Conservation (phyloP, 345 rosid genomes). For the Camelina laxa region DNA sequence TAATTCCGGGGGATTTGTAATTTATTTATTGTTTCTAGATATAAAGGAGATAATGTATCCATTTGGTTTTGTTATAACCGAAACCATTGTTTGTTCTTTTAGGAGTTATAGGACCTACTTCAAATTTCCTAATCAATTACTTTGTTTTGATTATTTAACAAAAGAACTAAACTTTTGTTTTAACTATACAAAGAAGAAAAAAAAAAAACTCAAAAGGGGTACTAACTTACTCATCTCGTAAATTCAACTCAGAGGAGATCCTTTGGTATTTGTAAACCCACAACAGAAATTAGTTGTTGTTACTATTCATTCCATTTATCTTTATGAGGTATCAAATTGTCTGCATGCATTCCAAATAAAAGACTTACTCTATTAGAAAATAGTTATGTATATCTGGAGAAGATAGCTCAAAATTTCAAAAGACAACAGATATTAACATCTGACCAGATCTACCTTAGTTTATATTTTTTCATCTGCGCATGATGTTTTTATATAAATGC, state of each 20-base stretch:
- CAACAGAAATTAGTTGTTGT: neutral
- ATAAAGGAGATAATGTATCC: conserved; percentile 9
- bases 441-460: conserved; percentile 10
- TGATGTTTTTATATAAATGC: conserved; percentile 11
- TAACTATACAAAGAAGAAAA: neutral
- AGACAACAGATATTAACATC: neutral
- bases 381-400: conserved; percentile 4
- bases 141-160: conserved; percentile 10
- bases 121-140: conserved; percentile 5
- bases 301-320: neutral
- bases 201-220: neutral
- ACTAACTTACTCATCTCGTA: neutral
- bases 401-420: neutral
- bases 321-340: no score
- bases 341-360: no score
- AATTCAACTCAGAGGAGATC: neutral
- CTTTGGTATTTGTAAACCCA: neutral
- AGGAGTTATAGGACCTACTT: neutral
- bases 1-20: neutral
- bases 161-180: neutral
- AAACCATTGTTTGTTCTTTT: conserved; percentile 13
- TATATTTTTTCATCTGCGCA: conserved; percentile 17
- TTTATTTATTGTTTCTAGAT: conserved; percentile 21
- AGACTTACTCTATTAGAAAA: neutral
- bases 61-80: neutral